Conservation (phyloP, 2,329 filamentous ascomycete genomes). For the Neopestalotiopsis sp. region DNA sequence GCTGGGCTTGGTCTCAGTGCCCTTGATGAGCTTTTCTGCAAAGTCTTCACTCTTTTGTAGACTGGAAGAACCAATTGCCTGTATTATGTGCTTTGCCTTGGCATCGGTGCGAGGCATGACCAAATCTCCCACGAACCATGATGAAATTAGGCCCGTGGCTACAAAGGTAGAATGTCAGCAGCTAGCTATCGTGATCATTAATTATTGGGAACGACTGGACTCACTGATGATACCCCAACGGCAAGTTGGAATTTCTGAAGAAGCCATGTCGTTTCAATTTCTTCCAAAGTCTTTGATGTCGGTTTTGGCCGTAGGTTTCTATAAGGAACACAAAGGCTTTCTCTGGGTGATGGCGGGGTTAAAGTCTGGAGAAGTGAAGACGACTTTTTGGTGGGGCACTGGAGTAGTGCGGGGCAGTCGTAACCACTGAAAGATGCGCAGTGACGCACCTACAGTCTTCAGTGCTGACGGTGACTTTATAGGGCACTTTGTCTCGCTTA, state of each 20-base stretch:
- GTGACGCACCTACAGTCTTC: too few relatives aligned
- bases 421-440: too few relatives aligned
- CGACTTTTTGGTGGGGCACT: not conserved
- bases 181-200: not conserved
- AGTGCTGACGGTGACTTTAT: too few relatives aligned
- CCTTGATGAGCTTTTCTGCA: slow-evolving; percentile 36
- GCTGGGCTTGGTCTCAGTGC: slow-evolving; percentile 31
- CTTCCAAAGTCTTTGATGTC: too few relatives aligned
- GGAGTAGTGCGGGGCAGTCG: too few relatives aligned
- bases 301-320: too few relatives aligned
- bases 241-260: slow-evolving; percentile 26
- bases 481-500: too few relatives aligned
- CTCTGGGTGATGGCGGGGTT: not conserved
- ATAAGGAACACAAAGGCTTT: too few relatives aligned
- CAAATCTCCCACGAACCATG: slow-evolving; percentile 51
- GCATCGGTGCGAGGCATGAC: slow-evolving; percentile 40
- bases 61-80: slow-evolving; percentile 48
- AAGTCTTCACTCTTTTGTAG: slow-evolving; percentile 45
- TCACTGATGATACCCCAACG: slow-evolving; percentile 41
- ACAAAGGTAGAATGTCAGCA: slow-evolving; percentile 20
- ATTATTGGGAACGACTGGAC: not conserved
- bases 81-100: slow-evolving; percentile 46
- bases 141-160: slow-evolving; percentile 49
- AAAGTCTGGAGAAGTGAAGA: not conserved
- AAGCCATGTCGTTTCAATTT: not conserved